Evolutionary conservation across 2,329 filamentous ascomycete species (phyloP).

Genomic region (Trichoderma sp.): DNA sequence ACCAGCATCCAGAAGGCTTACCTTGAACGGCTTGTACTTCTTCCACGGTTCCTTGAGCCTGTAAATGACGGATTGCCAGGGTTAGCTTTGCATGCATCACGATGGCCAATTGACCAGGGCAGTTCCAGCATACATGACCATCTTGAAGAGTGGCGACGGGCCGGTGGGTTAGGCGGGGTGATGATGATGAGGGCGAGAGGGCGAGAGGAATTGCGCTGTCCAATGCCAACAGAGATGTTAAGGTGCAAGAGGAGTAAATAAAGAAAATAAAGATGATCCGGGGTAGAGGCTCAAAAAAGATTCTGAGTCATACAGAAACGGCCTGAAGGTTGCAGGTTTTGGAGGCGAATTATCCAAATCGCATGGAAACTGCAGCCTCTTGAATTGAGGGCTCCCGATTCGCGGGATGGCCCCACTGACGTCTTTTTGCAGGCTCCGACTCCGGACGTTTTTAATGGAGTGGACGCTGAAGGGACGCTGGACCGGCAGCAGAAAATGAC

Average conservation of each 20-base stretch:
- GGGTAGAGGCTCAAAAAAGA: background rate
- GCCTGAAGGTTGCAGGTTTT: background rate
- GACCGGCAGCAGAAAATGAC: background rate
- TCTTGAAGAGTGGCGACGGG: background rate
- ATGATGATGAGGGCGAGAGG: background rate
- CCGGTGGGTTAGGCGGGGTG: background rate
- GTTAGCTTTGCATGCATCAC: background rate
- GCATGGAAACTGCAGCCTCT: background rate
- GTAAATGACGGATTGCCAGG: background rate
- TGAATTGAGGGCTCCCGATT: background rate
- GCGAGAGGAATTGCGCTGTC: background rate
- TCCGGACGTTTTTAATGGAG: background rate
- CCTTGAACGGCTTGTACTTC: conserved; percentile 10
- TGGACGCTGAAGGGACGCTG: background rate
- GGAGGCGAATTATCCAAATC: background rate
- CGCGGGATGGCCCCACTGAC: background rate
- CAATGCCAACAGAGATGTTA: background rate
- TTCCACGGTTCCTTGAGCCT: conserved; percentile 8
- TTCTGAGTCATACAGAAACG: background rate
- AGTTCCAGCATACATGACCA: background rate
- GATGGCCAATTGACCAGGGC: background rate
- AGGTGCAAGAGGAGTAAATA: background rate
- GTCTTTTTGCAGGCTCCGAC: background rate
- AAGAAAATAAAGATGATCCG: background rate
- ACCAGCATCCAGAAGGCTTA: background rate